Conservation (phyloP, 78 protist species). For the Isochrysis galbana region DNA sequence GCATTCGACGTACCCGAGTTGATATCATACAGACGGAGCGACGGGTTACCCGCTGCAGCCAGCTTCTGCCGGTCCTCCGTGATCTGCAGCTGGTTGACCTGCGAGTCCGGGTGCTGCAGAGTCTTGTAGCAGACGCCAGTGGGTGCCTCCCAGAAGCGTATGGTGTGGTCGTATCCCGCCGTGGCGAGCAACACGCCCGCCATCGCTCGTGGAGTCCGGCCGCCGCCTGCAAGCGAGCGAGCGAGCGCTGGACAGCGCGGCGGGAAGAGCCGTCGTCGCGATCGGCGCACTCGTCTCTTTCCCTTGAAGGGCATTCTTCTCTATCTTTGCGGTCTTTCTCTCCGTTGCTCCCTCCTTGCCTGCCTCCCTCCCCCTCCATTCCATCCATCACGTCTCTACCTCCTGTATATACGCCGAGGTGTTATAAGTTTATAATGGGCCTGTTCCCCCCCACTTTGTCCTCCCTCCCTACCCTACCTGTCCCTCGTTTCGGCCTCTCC, state of each 20-base stretch:
- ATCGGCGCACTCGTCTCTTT: not conserved
- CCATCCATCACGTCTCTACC: too few species aligned
- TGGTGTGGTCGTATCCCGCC: constrained; percentile 95
- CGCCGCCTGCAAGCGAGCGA: too few species aligned
- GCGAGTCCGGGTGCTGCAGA: constrained; percentile 85
- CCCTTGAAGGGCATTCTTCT: not conserved
- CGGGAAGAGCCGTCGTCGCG: too few species aligned
- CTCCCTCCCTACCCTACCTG: not conserved
- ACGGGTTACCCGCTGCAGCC: constrained; percentile 94
- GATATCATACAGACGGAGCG: constrained; percentile 76
- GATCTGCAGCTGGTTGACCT: constrained; percentile 84
- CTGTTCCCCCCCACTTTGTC: not conserved
- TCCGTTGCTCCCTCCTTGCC: not conserved
- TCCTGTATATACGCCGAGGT: too few species aligned
- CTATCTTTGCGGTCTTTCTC: not conserved
- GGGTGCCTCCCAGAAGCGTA: constrained; percentile 96
- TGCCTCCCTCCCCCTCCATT: too few species aligned
- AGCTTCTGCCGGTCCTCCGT: constrained; percentile 80
- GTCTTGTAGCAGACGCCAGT: constrained; percentile 83
- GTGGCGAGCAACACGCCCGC: constrained; percentile 79
- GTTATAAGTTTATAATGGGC: not conserved
- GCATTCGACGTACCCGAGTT: not conserved
- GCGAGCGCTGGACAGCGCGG: too few species aligned
- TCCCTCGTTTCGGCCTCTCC: not conserved
- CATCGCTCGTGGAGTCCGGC: too few species aligned